These are phyloP conservation scores for Fusarium sp. DNA, from an alignment of 2,329 filamentous ascomycete genomes.

Conservation along the genomic window DNA sequence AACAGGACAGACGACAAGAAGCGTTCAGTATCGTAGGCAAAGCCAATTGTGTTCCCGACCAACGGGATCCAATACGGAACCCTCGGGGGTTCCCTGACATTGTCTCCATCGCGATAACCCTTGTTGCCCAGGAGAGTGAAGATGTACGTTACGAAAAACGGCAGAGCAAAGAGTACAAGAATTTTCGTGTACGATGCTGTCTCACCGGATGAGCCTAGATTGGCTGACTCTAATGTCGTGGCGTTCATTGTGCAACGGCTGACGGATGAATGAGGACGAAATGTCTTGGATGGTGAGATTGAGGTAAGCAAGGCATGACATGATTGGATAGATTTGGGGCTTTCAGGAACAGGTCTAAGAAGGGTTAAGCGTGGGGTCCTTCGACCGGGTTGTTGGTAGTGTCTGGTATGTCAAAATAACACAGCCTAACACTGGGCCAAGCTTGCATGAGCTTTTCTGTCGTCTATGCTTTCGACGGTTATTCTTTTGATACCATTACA, in stretches of 20 bases:
- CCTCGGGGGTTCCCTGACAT: slow-evolving; percentile 14
- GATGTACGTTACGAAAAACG: slow-evolving; percentile 20
- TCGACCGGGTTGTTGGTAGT: too few relatives aligned
- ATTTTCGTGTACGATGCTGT: not conserved
- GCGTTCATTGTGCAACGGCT: slow-evolving; percentile 8
- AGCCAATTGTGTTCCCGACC: slow-evolving; percentile 27
- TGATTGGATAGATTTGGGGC: not conserved
- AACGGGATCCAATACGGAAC: slow-evolving; percentile 35
- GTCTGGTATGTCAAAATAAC: too few relatives aligned
- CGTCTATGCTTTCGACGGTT: too few relatives aligned
- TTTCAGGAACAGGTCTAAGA: not conserved
- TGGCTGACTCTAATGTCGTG: not conserved
- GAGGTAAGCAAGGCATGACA: not conserved
- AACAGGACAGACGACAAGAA: slow-evolving; percentile 29
- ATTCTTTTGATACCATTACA: too few relatives aligned
- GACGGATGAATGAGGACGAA: not conserved
- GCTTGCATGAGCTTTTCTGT: too few relatives aligned
- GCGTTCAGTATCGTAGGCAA: slow-evolving; percentile 29
- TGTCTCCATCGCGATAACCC: not conserved
- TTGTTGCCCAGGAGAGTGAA: slow-evolving; percentile 15
- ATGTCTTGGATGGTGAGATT: not conserved
- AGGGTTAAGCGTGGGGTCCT: slow-evolving; percentile 9
- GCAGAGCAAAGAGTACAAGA: not conserved
- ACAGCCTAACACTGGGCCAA: too few relatives aligned
- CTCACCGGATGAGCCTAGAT: not conserved